These are phyloP conservation scores for Ophiostoma australiae DNA, from an alignment of 2,329 filamentous ascomycete genomes.

Conservation along the genomic window DNA sequence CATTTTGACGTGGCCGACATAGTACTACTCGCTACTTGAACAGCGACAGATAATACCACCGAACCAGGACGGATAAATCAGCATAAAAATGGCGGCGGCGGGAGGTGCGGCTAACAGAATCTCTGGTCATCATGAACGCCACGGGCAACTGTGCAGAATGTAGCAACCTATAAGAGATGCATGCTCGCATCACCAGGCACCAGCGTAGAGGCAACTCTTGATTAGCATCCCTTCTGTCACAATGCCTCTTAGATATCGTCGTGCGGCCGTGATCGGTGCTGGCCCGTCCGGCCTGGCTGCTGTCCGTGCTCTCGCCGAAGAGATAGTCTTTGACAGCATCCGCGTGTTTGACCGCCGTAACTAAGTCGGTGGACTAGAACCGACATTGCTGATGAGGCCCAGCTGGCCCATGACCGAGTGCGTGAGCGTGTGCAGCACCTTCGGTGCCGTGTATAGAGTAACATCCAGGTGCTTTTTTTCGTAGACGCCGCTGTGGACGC, in stretches of 20 bases:
- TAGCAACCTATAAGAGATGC: background rate
- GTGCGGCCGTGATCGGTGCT: slow-evolving; percentile 42
- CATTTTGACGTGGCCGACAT: too few species aligned
- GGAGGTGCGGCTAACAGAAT: background rate
- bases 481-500: slow-evolving; percentile 39
- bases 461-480: slow-evolving; percentile 31
- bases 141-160: background rate
- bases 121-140: background rate
- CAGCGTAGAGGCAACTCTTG: too few species aligned
- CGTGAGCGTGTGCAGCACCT: background rate
- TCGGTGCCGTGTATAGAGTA: slow-evolving; percentile 30
- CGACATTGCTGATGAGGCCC: background rate
- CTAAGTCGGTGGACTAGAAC: background rate
- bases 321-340: slow-evolving; percentile 41
- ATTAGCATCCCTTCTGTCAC: too few species aligned
- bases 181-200: too few species aligned
- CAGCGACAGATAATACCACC: too few species aligned
- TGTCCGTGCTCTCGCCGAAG: slow-evolving; percentile 30
- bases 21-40: too few species aligned
- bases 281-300: slow-evolving; percentile 37
- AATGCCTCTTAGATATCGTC: slow-evolving; percentile 14
- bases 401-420: background rate
- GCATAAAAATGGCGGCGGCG: too few species aligned
- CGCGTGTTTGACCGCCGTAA: slow-evolving; percentile 39
- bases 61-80: too few species aligned